Conservation (phyloP, 257 asterid species). For the Capsicum pubescens region DNA sequence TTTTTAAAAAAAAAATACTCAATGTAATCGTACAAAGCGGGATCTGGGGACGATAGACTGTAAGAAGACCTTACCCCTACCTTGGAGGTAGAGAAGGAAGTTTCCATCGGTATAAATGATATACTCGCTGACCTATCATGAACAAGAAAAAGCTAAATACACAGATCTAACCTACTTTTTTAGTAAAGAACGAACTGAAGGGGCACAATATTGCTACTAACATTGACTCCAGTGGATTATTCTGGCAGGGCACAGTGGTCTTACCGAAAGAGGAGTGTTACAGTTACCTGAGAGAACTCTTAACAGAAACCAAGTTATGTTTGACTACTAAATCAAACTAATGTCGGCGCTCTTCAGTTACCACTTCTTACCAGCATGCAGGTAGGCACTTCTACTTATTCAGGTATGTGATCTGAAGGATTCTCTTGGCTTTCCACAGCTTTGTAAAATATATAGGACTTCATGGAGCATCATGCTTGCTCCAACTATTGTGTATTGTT, state of each 20-base stretch:
- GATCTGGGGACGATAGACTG: too few relatives aligned
- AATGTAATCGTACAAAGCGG: too few relatives aligned
- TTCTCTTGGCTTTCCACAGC: background rate
- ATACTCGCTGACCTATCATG: background rate
- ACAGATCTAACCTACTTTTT: background rate
- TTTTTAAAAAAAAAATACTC: background rate
- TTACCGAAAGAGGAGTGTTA: too few relatives aligned
- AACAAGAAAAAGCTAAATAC: background rate
- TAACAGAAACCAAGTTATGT: too few relatives aligned
- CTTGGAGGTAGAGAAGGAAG: too few relatives aligned
- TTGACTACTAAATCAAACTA: too few relatives aligned
- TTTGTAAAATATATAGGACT: too few relatives aligned
- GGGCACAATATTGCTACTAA: too few relatives aligned
- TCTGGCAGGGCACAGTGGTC: too few relatives aligned
- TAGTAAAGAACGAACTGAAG: background rate
- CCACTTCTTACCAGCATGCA: constrained; percentile 54
- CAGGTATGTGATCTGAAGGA: constrained; percentile 43
- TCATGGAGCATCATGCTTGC: constrained; percentile 8
- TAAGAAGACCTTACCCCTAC: too few relatives aligned
- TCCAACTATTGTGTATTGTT: constrained; percentile 27
- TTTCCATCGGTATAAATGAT: background rate
- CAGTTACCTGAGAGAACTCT: too few relatives aligned
- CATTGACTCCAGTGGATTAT: too few relatives aligned
- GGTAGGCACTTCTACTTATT: constrained; percentile 47
- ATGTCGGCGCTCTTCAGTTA: constrained; percentile 47